Conservation (phyloP, 371 early-diverging fungal species). For the Thermomucor indicae-seudaticae region DNA sequence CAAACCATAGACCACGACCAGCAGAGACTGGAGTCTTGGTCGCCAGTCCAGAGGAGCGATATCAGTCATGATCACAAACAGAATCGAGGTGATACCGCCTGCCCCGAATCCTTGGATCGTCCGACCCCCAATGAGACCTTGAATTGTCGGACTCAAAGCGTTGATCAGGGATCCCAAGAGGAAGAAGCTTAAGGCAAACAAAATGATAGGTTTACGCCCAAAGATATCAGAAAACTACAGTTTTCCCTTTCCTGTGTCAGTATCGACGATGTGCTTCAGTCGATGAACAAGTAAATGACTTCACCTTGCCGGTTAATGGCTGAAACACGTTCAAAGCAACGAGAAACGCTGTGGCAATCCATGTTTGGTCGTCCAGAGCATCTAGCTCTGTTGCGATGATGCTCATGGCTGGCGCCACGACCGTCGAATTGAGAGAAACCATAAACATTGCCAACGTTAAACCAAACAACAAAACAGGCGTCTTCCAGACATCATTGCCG, state of each 20-base stretch:
- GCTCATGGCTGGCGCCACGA: conserved; percentile 50
- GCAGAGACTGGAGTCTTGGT: conserved; percentile 52
- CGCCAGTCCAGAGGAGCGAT: conserved; percentile 49
- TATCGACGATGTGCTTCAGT: neutral
- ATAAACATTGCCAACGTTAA: conserved; percentile 50
- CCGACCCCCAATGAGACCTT: conserved; percentile 63
- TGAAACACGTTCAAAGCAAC: conserved; percentile 51
- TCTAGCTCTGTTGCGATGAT: conserved; percentile 5
- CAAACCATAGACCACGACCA: conserved; percentile 55
- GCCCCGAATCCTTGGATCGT: conserved; percentile 70
- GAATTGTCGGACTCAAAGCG: conserved; percentile 13
- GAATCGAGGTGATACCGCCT: conserved; percentile 59
- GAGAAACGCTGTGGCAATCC: conserved; percentile 28
- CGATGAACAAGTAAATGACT: too few species aligned
- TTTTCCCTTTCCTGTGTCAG: neutral
- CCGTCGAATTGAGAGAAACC: conserved; percentile 70
- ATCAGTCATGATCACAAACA: conserved; percentile 76
- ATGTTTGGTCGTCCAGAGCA: neutral
- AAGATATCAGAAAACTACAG: conserved; percentile 32
- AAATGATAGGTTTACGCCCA: conserved; percentile 35
- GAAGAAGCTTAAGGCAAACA: conserved; percentile 25
- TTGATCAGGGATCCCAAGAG: conserved; percentile 23
- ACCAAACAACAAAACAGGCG: conserved; percentile 8
- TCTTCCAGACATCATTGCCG: too few species aligned
- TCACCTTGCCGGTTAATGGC: conserved; percentile 51